Percentiles rank a stretch among this genome's conserved stretches.
phyloP scores from a whole-genome alignment of 495 filamentous ascomycete genomes.

The Cladorrhinum samala region DNA sequence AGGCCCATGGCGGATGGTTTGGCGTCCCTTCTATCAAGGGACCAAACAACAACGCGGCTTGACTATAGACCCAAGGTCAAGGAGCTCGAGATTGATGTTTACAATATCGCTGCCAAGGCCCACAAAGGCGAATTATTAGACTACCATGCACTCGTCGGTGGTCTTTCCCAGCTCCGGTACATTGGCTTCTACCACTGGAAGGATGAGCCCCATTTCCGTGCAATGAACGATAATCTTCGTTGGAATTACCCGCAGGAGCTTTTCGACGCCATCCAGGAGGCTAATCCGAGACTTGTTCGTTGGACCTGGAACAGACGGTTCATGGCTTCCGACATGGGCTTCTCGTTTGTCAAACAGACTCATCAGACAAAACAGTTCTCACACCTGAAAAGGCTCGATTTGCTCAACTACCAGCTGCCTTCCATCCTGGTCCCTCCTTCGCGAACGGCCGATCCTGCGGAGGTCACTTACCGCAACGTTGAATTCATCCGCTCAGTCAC shows the following conservation, averaged over 20 bases:
- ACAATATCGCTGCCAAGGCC: constrained; percentile 24
- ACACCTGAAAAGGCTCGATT: constrained; percentile 50
- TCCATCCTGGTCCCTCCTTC: constrained; percentile 18
- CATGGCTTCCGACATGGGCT: constrained; percentile 41
- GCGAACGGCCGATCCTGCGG: constrained; percentile 19
- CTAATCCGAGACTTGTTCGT: constrained; percentile 41
- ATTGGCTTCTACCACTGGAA: constrained; percentile 50
- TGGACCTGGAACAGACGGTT: constrained; percentile 80
- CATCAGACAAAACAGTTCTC: constrained; percentile 58
- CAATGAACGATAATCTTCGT: constrained; percentile 41
- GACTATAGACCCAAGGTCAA: constrained; percentile 64
- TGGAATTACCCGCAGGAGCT: constrained; percentile 59
- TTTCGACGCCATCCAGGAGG: constrained; percentile 46
- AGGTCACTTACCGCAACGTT: constrained; percentile 26
- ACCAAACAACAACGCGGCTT: constrained; percentile 37
- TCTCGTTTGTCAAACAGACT: constrained; percentile 41
- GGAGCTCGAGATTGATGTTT: constrained; percentile 61
- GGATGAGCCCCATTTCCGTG: constrained; percentile 52
- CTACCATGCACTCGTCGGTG: constrained; percentile 34
- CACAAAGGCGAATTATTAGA: constrained; percentile 35
- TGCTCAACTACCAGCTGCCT: constrained; percentile 58
- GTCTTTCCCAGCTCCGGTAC: constrained; percentile 43
- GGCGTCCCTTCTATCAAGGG: constrained; percentile 26
- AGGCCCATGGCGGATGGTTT: constrained; percentile 41
- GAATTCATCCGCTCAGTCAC: constrained; percentile 46